Conservation (phyloP, 768 basidiomycete genomes). For the Candolleomyces efflorescens region DNA sequence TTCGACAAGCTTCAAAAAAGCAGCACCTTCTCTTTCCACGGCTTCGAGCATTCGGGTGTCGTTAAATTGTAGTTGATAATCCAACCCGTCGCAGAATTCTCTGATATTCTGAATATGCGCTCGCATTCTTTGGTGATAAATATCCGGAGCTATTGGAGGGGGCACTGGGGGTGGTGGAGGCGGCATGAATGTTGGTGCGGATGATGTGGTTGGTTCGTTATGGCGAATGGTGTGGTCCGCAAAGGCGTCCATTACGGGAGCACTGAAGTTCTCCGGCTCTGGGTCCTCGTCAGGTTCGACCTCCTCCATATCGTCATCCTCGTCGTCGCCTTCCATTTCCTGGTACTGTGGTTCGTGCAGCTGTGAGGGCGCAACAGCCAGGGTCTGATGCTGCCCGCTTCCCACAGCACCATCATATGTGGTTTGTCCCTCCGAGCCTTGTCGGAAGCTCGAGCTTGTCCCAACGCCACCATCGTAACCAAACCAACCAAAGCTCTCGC, state of each 20-base stretch:
- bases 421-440: background rate
- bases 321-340: slow-evolving; percentile 8
- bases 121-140: slow-evolving; percentile 35
- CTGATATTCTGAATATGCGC: slow-evolving; percentile 38
- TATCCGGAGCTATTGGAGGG: slow-evolving; percentile 15
- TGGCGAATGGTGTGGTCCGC: background rate
- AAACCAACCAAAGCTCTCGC: slow-evolving; percentile 26
- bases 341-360: slow-evolving; percentile 2
- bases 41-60: slow-evolving; percentile 39
- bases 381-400: background rate
- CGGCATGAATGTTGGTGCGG: slow-evolving; percentile 7
- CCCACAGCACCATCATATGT: background rate
- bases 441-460: background rate
- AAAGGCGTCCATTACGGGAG: background rate
- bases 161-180: slow-evolving; percentile 11
- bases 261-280: background rate
- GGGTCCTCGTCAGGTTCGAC: slow-evolving; percentile 9
- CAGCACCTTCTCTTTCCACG: slow-evolving; percentile 36
- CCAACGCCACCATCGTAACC: background rate
- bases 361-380: background rate
- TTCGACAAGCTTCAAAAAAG: slow-evolving; percentile 34
- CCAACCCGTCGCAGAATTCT: slow-evolving; percentile 42
- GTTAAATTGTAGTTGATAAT: slow-evolving; percentile 43
- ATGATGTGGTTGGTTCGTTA: background rate
- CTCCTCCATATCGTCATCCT: slow-evolving; percentile 7